Base-by-base conservation (phyloP, 139 green algal genomes). In the Eudorina sp. region DNA sequence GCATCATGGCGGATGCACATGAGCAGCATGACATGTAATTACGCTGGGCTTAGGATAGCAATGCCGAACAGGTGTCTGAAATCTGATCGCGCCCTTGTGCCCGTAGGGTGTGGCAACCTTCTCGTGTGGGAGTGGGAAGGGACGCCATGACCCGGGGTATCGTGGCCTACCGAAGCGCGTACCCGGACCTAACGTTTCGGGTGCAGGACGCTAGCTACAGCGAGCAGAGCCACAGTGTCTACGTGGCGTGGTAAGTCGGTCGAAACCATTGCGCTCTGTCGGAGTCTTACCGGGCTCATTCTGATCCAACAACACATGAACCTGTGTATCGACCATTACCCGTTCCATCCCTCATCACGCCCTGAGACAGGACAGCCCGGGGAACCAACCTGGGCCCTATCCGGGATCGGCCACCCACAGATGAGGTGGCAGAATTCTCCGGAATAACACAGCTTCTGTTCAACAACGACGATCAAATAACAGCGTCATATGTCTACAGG, bases 351-450 rank as follows among this genome's bases (percentile, higher is more conserved):
- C 2, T 19, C 9, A 18, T 75, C 34, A 29, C 66, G 66, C 25
- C 31, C 31, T 45, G 19, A 75, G 27, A 43, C 31, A 84, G 74
- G 85, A 51, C 31, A 4, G 85, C 85, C 58, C 18, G n/a, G 4
- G 91, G 91, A n/a, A 93, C 91, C 36, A 93, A 93, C 81, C 38
- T 76, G 21, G 91, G 91, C 21, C 73, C 73, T 68, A 92, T 93
- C 55, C 88, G 91, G 4, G 88, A 91, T 5, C 88, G 89, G 45
- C 80, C 88, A 14, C 88, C 88, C 25, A 78, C 64, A 51, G 18
- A 16, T 14, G 7, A 86, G 23, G 80, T 86, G 0, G 76, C 89
- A 0, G 34, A 75, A 6, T 93, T 93, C 70, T 34, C 38, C 13
- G 91, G 91, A 0, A 89, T 92, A 31, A 46, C 53, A 38, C 68